Evolutionary conservation across 495 filamentous ascomycete genomes (phyloP).

Genomic region (Parachaetomium inaequale): DNA sequence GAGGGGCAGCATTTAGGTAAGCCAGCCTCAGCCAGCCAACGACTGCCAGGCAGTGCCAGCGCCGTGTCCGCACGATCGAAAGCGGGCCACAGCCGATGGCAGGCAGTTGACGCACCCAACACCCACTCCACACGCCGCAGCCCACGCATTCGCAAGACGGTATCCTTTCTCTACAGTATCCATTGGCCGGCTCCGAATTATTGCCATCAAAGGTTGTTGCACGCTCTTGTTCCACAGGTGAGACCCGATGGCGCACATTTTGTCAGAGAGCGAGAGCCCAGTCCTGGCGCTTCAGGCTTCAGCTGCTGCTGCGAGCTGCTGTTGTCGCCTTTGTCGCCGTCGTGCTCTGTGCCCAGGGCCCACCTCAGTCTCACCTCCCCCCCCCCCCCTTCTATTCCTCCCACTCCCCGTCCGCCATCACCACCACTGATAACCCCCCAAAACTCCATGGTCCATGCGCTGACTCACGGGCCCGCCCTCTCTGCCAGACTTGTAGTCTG

Average conservation of each 20-base stretch:
- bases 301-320: neutral
- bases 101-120: conserved; percentile 15
- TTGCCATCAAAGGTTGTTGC: conserved; percentile 29
- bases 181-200: conserved; percentile 27
- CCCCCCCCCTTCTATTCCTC: neutral
- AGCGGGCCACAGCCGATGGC: conserved; percentile 23
- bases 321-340: neutral
- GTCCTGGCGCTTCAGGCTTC: neutral
- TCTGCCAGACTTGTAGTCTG: conserved; percentile 17
- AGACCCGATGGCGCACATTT: conserved; percentile 2
- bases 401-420: conserved; percentile 2
- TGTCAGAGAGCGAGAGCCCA: neutral
- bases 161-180: conserved; percentile 35
- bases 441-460: conserved; percentile 2
- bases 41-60: too few species aligned
- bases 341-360: neutral
- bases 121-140: neutral
- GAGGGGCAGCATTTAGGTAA: neutral
- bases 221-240: conserved; percentile 27
- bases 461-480: conserved; percentile 9
- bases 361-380: neutral
- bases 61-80: neutral
- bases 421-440: neutral
- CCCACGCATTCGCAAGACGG: conserved; percentile 21
- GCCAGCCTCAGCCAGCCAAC: too few species aligned